Base-by-base conservation (phyloP, 495 filamentous ascomycete genomes). In the Penicillium herquei region DNA sequence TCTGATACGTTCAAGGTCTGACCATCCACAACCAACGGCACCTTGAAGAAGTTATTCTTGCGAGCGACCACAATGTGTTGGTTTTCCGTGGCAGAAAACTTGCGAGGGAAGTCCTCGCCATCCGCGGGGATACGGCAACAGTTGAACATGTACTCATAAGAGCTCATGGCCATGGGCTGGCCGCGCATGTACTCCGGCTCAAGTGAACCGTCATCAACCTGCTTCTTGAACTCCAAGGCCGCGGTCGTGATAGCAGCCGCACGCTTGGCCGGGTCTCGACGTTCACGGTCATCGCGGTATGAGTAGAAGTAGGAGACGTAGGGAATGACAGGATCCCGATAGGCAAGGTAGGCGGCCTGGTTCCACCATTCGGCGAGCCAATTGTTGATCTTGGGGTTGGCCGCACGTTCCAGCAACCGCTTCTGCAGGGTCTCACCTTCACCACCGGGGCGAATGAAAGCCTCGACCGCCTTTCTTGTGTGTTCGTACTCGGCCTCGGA, bases 261-360 rank as follows among this genome's bases (percentile, higher is more conserved):
- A 54, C 95, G 88, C 78, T 94, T 93, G 54, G 87, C 88, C 4
- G 94, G 95, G 75, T 96, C 81, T 35, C 91, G 86, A 52, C 93
- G 85, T 64, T 87, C 80, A 48, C 91, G 86, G 70, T 99, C 95
- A 70, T 99, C 95, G 51, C 88, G 84, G 80, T 96, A 93, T 35
- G 91, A 96, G 78, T 99, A 99, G 77, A 99, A 99, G 81, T 99
- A 99, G 70, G 91, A 96, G 60, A 99, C 95, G 69, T 98, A 99
- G 52, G 95, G 95, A 31, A 98, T 89, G 30, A 99, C 90, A 35
- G 95, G 95, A 72, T 97, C 95, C 55, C 93, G 89, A 79, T 96
- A 96, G 54, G 68, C 81, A 51, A 99, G 81, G 75, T 99, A 99
- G 39, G 94, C 92, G 3, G 83, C 81, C 52, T 92, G 81, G 73